phyloP scores from a whole-genome alignment of 2,329 filamentous ascomycete genomes.

The Stylonectria norvegica region DNA sequence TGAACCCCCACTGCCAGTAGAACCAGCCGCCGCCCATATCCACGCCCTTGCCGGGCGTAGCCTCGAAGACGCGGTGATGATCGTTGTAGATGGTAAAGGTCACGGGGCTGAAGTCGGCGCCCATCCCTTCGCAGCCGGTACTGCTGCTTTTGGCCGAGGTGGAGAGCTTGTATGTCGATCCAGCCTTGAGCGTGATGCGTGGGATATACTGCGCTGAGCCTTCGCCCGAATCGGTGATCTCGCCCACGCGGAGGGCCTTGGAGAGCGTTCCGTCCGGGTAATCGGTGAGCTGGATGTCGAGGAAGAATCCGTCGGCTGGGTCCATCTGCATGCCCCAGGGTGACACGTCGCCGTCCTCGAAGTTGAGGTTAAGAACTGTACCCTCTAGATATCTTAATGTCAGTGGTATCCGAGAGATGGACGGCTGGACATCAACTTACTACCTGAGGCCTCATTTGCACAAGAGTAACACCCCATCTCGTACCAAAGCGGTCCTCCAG shows the following conservation, averaged over 20 bases:
- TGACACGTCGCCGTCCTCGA: background rate
- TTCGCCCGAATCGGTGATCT: background rate
- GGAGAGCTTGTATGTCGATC: slow-evolving; percentile 4
- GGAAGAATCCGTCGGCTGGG: background rate
- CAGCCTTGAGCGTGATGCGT: background rate
- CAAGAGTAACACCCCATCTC: background rate
- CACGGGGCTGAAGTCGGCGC: slow-evolving; percentile 1
- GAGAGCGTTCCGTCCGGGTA: background rate
- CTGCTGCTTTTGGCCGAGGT: slow-evolving; percentile 1
- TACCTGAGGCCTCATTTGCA: background rate
- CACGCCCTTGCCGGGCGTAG: slow-evolving; percentile 2
- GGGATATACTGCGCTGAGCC: slow-evolving; percentile 1
- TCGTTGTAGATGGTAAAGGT: slow-evolving; percentile 3
- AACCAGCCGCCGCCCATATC: slow-evolving; percentile 1
- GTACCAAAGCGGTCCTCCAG: background rate
- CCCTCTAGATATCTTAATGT: too few relatives aligned
- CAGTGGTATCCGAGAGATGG: background rate
- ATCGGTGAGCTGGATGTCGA: background rate
- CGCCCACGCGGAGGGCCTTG: slow-evolving; percentile 1
- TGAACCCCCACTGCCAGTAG: slow-evolving; percentile 2
- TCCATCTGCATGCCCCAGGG: background rate
- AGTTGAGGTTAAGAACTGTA: background rate
- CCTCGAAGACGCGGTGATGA: slow-evolving; percentile 1
- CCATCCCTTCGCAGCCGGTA: background rate
- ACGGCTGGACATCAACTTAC: background rate